Evolutionary conservation across 768 basidiomycete genomes (phyloP), one percentile per base, ranked within the genome.

Genomic region (Clitopilus hobsonii): DNA sequence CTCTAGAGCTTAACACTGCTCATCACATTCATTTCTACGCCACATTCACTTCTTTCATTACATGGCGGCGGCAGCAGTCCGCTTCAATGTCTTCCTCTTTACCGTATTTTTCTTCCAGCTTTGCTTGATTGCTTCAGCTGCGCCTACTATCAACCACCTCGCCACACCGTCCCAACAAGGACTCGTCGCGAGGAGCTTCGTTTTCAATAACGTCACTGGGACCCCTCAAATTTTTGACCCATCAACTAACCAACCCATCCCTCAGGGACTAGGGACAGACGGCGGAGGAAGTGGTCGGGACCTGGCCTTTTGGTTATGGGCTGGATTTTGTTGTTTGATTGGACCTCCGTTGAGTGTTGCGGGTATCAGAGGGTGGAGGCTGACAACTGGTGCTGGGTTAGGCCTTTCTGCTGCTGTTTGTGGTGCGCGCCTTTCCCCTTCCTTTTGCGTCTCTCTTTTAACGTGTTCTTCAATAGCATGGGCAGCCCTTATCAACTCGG

Each of bases 401-500:
- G 85, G 84, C 3, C 57, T 81, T n/a, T 74, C 77, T n/a, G 67
- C 66, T 5, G 68, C 74, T 4, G 72, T 85, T 5, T 74, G 73
- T 52, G 67, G 78, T 83, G 62, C 56, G 77, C 58, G 38, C 22
- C 22, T 28, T 29, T 20, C 54, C 5, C 10, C 13, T 16, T 18
- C 51, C 14, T 26, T 36, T 7, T 18, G 29, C 50, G n/a, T n/a
- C n/a, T n/a, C n/a, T 57, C 28, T 13, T 59, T n/a, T 53, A 30
- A 20, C 50, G 49, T 54, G 23, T 3, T 47, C 41, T 20, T 18
- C 53, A 22, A 30, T 56, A 85, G 85, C 81, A 4, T 88, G 86
- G 86, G 75, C 82, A 6, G 81, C 85, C 10, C 71, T 88, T 49
- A 70, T 82, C 54, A 88, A 85, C 65, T 76, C 82, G 1, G 65